Percentiles rank a stretch among this genome's conserved stretches.
Conservation (phyloP, 768 basidiomycete species). For the Hericium erinaceus region DNA sequence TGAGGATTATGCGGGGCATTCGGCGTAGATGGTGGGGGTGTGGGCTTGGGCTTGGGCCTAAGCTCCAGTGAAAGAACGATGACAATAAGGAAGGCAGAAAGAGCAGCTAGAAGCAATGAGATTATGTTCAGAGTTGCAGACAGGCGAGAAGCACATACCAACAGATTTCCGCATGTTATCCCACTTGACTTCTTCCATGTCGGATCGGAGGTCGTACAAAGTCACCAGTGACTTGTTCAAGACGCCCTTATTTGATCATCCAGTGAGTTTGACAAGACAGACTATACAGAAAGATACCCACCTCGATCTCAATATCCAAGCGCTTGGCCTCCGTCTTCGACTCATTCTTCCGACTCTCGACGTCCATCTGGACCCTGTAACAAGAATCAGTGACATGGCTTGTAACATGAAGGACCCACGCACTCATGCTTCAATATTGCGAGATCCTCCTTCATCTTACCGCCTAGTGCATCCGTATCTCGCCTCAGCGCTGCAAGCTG, state of each 20-base stretch:
- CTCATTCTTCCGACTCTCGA: slow-evolving; percentile 91
- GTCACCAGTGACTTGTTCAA: slow-evolving; percentile 66
- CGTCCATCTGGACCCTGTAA: slow-evolving; percentile 87
- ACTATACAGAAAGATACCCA: slow-evolving; percentile 20
- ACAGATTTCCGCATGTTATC: slow-evolving; percentile 82
- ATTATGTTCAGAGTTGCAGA: background rate
- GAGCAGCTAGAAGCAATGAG: slow-evolving; percentile 34
- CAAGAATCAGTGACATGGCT: background rate
- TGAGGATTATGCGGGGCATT: slow-evolving; percentile 1
- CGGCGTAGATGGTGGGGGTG: slow-evolving; percentile 19
- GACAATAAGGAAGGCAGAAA: slow-evolving; percentile 56
- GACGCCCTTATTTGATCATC: slow-evolving; percentile 42
- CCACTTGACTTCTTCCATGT: slow-evolving; percentile 82
- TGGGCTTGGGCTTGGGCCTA: slow-evolving; percentile 31
- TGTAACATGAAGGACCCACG: slow-evolving; percentile 21
- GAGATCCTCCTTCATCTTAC: slow-evolving; percentile 92
- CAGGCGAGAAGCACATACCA: slow-evolving; percentile 33
- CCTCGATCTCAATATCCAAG: slow-evolving; percentile 81
- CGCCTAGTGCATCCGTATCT: slow-evolving; percentile 77
- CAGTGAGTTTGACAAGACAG: background rate
- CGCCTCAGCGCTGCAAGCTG: slow-evolving; percentile 68
- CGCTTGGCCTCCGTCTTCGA: slow-evolving; percentile 74
- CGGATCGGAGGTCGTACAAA: slow-evolving; percentile 70
- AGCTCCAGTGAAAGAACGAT: slow-evolving; percentile 68
- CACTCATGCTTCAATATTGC: slow-evolving; percentile 88